These are phyloP conservation scores for Scedosporium dehoogii DNA, from an alignment of 2,329 filamentous ascomycete species.

Conservation along the genomic window DNA sequence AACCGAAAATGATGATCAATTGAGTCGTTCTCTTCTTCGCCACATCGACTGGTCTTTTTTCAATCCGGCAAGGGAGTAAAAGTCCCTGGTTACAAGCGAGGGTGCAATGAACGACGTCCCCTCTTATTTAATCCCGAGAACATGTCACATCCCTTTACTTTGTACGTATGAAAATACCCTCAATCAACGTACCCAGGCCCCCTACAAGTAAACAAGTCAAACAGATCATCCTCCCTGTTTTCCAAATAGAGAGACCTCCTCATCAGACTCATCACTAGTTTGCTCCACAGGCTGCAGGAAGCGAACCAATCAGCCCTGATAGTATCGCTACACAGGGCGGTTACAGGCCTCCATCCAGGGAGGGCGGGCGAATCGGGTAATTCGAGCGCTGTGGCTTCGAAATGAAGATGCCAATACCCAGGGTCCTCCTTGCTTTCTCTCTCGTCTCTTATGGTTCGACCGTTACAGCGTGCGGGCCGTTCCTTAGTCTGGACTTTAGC, in stretches of 20 bases:
- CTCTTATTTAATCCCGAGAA: too few species aligned
- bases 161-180: too few species aligned
- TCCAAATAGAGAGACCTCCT: constrained; percentile 8
- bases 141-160: too few species aligned
- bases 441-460: background rate
- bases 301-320: background rate
- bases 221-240: constrained; percentile 20
- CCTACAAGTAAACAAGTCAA: too few species aligned
- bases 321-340: background rate
- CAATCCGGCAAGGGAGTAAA: too few species aligned
- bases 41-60: too few species aligned
- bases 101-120: too few species aligned
- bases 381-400: background rate
- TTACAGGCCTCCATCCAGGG: background rate
- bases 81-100: too few species aligned
- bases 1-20: too few species aligned
- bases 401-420: background rate
- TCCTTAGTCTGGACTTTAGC: too few species aligned
- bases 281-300: background rate
- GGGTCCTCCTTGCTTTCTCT: background rate
- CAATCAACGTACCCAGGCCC: too few species aligned
- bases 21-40: too few species aligned
- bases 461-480: background rate
- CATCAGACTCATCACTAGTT: background rate
- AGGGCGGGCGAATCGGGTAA: background rate